These are phyloP conservation scores for Syncephalastrum racemosum DNA, from an alignment of 371 early-diverging fungal genomes.

Conservation along the genomic window DNA sequence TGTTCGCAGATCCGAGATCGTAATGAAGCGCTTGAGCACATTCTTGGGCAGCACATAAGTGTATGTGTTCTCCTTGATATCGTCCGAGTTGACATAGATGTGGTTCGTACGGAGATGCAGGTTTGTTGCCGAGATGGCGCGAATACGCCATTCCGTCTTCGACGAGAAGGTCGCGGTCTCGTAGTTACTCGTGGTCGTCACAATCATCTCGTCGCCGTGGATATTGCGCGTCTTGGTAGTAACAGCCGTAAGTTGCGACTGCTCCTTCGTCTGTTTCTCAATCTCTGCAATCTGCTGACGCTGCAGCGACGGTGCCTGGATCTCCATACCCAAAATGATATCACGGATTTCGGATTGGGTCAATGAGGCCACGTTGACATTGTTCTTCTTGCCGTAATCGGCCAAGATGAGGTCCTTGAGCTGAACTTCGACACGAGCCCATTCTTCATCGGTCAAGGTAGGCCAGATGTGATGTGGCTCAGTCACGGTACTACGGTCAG, in stretches of 20 bases:
- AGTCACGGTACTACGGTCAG: slow-evolving; percentile 90
- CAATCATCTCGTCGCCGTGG: slow-evolving; percentile 98
- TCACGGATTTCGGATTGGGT: slow-evolving; percentile 98
- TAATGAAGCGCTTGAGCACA: slow-evolving; percentile 92
- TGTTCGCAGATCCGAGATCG: slow-evolving; percentile 92
- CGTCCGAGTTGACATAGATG: slow-evolving; percentile 94
- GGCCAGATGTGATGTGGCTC: slow-evolving; percentile 99
- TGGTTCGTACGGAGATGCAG: slow-evolving; percentile 94
- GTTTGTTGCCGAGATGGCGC: slow-evolving; percentile 95
- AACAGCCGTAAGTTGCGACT: slow-evolving; percentile 90
- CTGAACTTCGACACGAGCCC: slow-evolving; percentile 96
- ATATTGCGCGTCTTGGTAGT: slow-evolving; percentile 96
- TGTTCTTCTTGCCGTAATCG: slow-evolving; percentile 99
- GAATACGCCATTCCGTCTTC: slow-evolving; percentile 98
- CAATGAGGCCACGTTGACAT: slow-evolving; percentile 94
- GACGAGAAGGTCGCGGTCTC: slow-evolving; percentile 96
- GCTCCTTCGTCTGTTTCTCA: slow-evolving; percentile 93
- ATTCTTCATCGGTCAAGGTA: slow-evolving; percentile 92
- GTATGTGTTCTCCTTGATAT: slow-evolving; percentile 85
- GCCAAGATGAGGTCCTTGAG: slow-evolving; percentile 98
- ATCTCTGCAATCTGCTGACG: slow-evolving; percentile 97
- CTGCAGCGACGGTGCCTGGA: slow-evolving; percentile 95
- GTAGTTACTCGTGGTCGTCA: slow-evolving; percentile 96
- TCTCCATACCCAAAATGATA: slow-evolving; percentile 99
- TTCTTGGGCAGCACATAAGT: slow-evolving; percentile 98